Base-by-base conservation (phyloP, 805 yeast genomes). In the Schizosaccharomyces japonicus region DNA sequence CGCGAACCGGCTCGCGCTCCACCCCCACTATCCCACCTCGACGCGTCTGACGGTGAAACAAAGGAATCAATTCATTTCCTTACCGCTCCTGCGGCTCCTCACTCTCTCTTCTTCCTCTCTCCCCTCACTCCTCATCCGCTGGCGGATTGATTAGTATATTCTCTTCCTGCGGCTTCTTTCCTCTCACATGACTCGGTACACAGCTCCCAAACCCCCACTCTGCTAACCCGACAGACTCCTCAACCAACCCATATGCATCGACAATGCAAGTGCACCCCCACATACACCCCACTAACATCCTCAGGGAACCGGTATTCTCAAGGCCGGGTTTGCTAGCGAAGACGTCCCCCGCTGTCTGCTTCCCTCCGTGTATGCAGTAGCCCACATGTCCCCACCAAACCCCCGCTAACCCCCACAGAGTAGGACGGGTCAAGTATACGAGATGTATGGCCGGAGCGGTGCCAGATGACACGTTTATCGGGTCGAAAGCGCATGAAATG, bases 261-360 rank as follows among this genome's bases (percentile, higher is more conserved):
- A 79, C 58, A 77, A 76, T 61, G 73, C 65, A 50, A 36, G 66
- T 46, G 15, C 7, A 7, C 15, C n/a, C 27, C 21, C 17, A 15
- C 11, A 6, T 23, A n/a, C n/a, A 30, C 31, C 6, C 11, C 19
- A 17, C 32, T 29, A 11, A 26, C 7, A 10, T 2, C 4, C 27
- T 6, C 25, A 64, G 67, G 95, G 96, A 5, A 78, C 94, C 2
- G 93, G 94, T 1, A 69, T 70, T 33, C 66, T 85, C 48, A 80
- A 83, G 58, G 81, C 92, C 1, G 95, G 96, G 1, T 81, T 85
- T 60, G 93, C 95, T 0, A 95, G 95, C 21, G 92, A 80, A 53
- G 90, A 82, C 46, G 70, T 66, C 53, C 96, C 96, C 2, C 70
- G 73, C 55, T 60, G 71, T 42, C 68, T 67, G 53, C 73, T 75